These are phyloP conservation scores for Carex pumila DNA, from an alignment of 176 grass and related monocot species.

Conservation along the genomic window DNA sequence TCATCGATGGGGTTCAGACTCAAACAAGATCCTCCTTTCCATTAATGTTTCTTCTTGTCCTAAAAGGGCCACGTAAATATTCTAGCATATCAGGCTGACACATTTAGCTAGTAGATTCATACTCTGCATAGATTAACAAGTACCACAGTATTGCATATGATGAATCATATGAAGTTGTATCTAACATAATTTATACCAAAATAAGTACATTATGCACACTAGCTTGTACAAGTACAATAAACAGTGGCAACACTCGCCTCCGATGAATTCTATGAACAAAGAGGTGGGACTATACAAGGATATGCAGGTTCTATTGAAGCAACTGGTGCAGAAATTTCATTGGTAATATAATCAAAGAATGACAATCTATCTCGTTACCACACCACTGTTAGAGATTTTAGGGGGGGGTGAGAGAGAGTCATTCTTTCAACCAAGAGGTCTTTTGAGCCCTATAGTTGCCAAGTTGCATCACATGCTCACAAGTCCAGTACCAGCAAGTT, in stretches of 20 bases:
- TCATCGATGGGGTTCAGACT: neutral
- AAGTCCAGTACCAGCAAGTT: neutral
- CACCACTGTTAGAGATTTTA: neutral
- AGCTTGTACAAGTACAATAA: neutral
- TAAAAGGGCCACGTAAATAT: too few relatives aligned
- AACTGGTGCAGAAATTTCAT: neutral
- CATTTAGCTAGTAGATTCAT: neutral
- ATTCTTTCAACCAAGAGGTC: neutral
- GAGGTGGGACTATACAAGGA: neutral
- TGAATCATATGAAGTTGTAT: neutral
- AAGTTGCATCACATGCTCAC: conserved; percentile 1
- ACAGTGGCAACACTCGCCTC: neutral
- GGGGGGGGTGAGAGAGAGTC: neutral
- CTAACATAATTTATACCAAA: neutral
- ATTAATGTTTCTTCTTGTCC: neutral
- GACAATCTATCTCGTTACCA: neutral
- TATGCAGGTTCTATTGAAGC: neutral
- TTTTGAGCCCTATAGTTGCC: neutral
- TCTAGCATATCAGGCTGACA: neutral
- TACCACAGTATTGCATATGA: neutral
- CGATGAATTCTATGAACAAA: neutral
- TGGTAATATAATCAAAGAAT: neutral
- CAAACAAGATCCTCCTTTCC: neutral
- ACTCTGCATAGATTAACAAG: neutral
- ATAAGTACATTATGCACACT: neutral